Conservation (phyloP, 306 rosid genomes). For the Citrullus colocynthis region DNA sequence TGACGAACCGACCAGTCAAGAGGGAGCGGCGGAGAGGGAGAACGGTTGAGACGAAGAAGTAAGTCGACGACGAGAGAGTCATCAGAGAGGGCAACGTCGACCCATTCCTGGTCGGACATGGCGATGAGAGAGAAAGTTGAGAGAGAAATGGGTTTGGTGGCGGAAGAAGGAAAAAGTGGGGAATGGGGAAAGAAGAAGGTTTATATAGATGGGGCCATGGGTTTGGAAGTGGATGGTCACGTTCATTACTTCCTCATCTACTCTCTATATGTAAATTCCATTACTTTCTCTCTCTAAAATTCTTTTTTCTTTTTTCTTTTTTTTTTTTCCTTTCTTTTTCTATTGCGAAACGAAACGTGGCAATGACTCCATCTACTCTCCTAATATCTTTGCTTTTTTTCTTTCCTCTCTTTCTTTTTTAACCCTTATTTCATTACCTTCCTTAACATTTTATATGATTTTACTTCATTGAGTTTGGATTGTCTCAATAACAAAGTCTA, state of each 20-base stretch:
- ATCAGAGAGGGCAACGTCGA: constrained; percentile 47
- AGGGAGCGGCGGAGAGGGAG: constrained; percentile 6
- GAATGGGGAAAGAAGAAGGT: constrained; percentile 1
- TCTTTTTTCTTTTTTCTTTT: not conserved
- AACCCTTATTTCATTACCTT: no score
- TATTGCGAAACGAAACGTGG: not conserved
- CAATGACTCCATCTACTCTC: not conserved
- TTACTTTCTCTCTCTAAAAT: not conserved
- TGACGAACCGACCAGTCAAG: constrained; percentile 50
- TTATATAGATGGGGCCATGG: constrained; percentile 10
- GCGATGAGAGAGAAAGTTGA: not conserved
- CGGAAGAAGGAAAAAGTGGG: not conserved
- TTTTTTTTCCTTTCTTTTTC: not conserved
- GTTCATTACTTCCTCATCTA: not conserved
- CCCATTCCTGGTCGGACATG: constrained; percentile 52
- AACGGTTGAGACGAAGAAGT: constrained; percentile 27
- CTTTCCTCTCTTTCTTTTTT: no score
- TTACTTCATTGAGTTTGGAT: no score
- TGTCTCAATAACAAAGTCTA: no score
- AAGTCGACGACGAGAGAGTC: constrained; percentile 44
- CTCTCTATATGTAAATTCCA: not conserved
- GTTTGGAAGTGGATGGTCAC: not conserved
- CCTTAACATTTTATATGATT: no score
- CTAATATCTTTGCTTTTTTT: not conserved
- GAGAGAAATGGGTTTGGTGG: not conserved